Evolutionary conservation across 345 rosid species (phyloP), one percentile per base, ranked within the genome.

Genomic region (Populus alba): DNA sequence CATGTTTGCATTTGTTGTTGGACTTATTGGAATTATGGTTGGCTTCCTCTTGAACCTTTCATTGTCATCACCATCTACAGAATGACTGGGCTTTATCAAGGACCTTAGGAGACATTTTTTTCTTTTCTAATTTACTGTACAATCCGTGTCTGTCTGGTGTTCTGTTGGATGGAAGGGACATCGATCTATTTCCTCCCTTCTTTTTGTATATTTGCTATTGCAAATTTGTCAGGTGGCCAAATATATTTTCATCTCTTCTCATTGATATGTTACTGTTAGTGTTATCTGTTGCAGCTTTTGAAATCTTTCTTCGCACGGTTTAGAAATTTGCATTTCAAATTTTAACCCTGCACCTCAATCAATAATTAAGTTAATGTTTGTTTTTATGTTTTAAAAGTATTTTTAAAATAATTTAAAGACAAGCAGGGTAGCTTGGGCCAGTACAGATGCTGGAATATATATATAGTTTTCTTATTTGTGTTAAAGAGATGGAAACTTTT

Each of bases 41-140:
- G 98, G 99, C 39, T 88, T 91, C 79, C 87, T 93, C 81, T 81
- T 93, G 89, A 91, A 93, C 81, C 83, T 91, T 68, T 80, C 89
- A 7, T 63, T 90, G 80, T 83, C 98, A 63, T 91, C 90, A 10
- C 90, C 90, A 0, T 63, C 89, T 2, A 37, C 80, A 11, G 77
- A 86, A 55, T 88, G 83, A 79, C 47, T 74, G 41, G 63, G 68
- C 38, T n/a, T 49, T 25, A 25, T 16, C 3, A n/a, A 69, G 12
- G 27, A 33, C 68, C 55, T 65, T 68, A 31, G 74, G 73, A 68
- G 45, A 72, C 66, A 61, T 31, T 37, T 45, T 66, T 65, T 73
- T 59, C 45, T 53, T n/a, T 55, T 51, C 73, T 43, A 39, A 59
- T 75, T 81, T 75, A 38, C 47, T 75, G 82, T 87, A 86, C 68